Conservation (phyloP, 2,329 filamentous ascomycete species). For the Fusarium sulawesiense region DNA sequence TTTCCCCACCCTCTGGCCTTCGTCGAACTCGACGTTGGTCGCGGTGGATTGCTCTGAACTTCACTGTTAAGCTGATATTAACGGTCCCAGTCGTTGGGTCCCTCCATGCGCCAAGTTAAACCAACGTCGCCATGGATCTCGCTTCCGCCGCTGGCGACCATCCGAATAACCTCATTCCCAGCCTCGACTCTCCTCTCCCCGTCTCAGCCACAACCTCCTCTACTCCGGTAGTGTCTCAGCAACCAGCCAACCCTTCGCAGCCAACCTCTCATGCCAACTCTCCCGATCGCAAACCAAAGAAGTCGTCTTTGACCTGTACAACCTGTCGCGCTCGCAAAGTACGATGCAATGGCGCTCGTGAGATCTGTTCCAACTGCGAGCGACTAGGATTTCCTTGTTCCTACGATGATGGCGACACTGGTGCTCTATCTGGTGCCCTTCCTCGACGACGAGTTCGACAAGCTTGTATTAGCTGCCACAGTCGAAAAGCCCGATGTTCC, state of each 20-base stretch:
- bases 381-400: slow-evolving; percentile 68
- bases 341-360: slow-evolving; percentile 65
- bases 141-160: slow-evolving; percentile 44
- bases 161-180: slow-evolving; percentile 45
- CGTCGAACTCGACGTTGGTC: slow-evolving; percentile 30
- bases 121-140: slow-evolving; percentile 47
- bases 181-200: slow-evolving; percentile 43
- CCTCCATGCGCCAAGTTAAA: slow-evolving; percentile 43
- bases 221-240: slow-evolving; percentile 26
- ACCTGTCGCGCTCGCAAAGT: slow-evolving; percentile 68
- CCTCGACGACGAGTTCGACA: slow-evolving; percentile 66
- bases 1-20: slow-evolving; percentile 22
- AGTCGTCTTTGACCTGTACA: slow-evolving; percentile 62
- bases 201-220: slow-evolving; percentile 11
- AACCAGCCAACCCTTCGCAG: slow-evolving; percentile 35
- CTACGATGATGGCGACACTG: slow-evolving; percentile 61
- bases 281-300: slow-evolving; percentile 54
- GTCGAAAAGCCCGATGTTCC: slow-evolving; percentile 68
- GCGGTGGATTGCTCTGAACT: slow-evolving; percentile 34
- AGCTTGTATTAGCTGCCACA: slow-evolving; percentile 68
- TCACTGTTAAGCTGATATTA: slow-evolving; percentile 31
- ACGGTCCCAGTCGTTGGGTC: slow-evolving; percentile 31
- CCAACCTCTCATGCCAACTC: slow-evolving; percentile 44
- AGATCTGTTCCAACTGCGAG: slow-evolving; percentile 68
- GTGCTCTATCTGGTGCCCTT: slow-evolving; percentile 57